A percentile compares a stretch with the other conserved stretches of the same genome.
Evolutionary conservation across 495 filamentous ascomycete genomes (phyloP).

Genomic region (Trichoderma erinaceum): DNA sequence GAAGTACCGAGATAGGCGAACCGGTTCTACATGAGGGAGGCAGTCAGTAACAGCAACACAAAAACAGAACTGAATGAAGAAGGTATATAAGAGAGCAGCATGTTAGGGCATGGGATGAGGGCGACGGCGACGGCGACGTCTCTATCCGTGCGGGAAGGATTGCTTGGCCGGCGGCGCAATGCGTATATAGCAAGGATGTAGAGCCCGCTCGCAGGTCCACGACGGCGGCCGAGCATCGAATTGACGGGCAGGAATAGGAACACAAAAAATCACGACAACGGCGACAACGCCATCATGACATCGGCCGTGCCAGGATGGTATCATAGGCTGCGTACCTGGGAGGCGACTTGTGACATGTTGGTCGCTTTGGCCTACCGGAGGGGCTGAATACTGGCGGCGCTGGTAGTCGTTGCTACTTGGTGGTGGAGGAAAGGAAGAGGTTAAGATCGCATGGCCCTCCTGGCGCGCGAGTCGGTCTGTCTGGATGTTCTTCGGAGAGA

Average conservation of each 20-base stretch:
- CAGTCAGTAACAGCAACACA: constrained; percentile 23
- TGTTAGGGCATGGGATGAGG: constrained; percentile 20
- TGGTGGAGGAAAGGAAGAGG: neutral
- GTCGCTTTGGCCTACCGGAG: constrained; percentile 1
- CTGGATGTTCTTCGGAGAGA: neutral
- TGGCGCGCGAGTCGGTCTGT: constrained; percentile 4
- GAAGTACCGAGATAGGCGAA: constrained; percentile 83
- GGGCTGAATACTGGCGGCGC: constrained; percentile 6
- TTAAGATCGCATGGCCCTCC: constrained; percentile 14
- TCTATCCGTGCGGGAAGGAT: neutral
- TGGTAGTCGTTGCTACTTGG: constrained; percentile 12
- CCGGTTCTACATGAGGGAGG: constrained; percentile 54
- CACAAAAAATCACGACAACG: neutral
- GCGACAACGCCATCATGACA: neutral
- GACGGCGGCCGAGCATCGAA: neutral
- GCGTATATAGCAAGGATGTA: neutral
- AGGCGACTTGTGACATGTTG: constrained; percentile 6
- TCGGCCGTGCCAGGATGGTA: neutral
- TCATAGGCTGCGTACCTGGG: constrained; percentile 5
- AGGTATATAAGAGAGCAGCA: neutral
- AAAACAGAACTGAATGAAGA: neutral
- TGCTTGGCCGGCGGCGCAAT: neutral
- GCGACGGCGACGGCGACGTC: constrained; percentile 21
- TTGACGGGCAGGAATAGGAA: neutral
- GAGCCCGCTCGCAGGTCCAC: neutral